phyloP scores from a whole-genome alignment of 306 rosid species.

The Fagus crenata region DNA sequence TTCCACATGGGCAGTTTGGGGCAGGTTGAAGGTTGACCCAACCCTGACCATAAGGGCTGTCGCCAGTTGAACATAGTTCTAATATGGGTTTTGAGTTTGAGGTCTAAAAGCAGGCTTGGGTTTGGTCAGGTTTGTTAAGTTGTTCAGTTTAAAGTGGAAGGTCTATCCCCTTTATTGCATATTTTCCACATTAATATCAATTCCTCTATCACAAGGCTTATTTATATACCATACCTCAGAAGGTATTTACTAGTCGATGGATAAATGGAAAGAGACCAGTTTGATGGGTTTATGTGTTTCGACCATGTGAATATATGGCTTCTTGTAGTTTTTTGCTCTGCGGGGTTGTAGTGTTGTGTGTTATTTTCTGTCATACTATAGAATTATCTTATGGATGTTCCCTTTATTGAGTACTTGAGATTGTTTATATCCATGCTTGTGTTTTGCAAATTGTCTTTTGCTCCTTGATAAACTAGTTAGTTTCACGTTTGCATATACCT shows the following conservation, averaged over 20 bases:
- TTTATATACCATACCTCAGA: not conserved
- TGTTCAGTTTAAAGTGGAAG: not conserved
- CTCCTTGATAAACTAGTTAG: not conserved
- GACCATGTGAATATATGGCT: not conserved
- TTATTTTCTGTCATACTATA: not conserved
- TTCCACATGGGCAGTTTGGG: not conserved
- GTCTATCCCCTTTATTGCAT: not conserved
- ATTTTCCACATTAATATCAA: not conserved
- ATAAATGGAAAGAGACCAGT: slow-evolving; percentile 1
- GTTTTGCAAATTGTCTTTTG: not conserved
- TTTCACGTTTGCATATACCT: not conserved
- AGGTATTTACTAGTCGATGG: not conserved
- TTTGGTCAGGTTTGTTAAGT: not conserved
- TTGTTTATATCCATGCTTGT: not conserved
- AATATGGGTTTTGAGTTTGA: not conserved
- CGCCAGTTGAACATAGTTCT: not conserved
- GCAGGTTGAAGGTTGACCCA: not conserved
- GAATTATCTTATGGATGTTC: not conserved
- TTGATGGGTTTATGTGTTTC: not conserved
- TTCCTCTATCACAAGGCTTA: not conserved
- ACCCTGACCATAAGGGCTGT: not conserved
- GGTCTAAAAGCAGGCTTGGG: not conserved
- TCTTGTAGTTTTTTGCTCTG: not conserved
- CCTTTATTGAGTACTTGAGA: not conserved
- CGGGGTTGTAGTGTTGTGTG: not conserved